Base-by-base conservation (phyloP, 768 basidiomycete genomes). In the Suillus alpinus region DNA sequence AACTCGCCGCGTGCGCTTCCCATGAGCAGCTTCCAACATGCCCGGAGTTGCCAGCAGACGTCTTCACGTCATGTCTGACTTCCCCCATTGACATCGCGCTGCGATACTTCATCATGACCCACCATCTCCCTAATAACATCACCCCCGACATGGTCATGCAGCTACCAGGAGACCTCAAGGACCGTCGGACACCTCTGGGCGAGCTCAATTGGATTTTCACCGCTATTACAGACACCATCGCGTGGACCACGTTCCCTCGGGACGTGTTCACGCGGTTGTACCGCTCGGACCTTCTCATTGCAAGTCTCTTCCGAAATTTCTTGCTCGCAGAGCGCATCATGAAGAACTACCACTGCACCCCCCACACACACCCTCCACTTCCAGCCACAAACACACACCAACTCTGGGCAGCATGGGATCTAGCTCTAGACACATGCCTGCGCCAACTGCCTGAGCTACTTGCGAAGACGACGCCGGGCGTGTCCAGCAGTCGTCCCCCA, bases 191-290 rank as follows among this genome's bases (percentile, higher is more conserved):
- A 0, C 95, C 97, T 1, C 80, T 99, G 0, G 97, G 97, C 56
- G 97, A 99, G 76, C 84, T 99, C n/a, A 97, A 96, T 71, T 99
- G 97, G 97, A 98, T 98, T 64, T 98, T 98, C 76, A 98, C 95
- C 1, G 94, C 96, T 37, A 92, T 99, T 59, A 98, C 97, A 16
- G 97, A 99, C 75, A 98, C 97, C 9, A 98, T 99, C 63, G 97
- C 97, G 7, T 99, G 97, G 97, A 95, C 95, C 14, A 92, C 94
- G 2, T 96, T 99, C 72, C 90, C 95, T 41, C 85, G 89, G 50
- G 95, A 97, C 40, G 84, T 93, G 4, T 98, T 99, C 75, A 95
- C 94, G 18, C 86, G 94, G 39, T 76, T 98, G 29, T 98, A 98
- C 73, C 84, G 97, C 47, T 96, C 95, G 58, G 97, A 99, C 71